Conservation (phyloP, 2,329 filamentous ascomycete species). For the Aspergillus carbonarius region DNA sequence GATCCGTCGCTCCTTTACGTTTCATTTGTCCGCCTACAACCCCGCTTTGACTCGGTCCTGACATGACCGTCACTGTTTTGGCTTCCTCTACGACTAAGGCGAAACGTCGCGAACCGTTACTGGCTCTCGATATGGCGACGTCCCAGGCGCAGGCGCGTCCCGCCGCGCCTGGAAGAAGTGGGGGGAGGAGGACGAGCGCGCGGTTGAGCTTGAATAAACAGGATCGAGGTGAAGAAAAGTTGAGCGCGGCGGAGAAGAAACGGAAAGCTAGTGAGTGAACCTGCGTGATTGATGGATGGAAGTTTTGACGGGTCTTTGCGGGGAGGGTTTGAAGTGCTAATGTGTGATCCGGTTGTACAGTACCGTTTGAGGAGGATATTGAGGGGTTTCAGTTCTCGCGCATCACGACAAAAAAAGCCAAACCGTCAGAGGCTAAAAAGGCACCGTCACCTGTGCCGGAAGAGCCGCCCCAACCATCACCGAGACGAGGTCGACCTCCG, state of each 20-base stretch:
- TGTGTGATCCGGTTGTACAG: slow-evolving; percentile 26
- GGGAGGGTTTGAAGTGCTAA: slow-evolving; percentile 6
- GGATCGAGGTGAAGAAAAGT: slow-evolving; percentile 25
- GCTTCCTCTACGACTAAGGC: slow-evolving; percentile 34
- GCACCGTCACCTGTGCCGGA: slow-evolving; percentile 40
- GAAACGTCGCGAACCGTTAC: slow-evolving; percentile 39
- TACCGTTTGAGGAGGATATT: slow-evolving; percentile 67
- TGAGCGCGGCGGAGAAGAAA: slow-evolving; percentile 35
- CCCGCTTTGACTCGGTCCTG: slow-evolving; percentile 20
- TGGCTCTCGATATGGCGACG: slow-evolving; percentile 38
- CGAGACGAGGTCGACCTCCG: slow-evolving; percentile 40
- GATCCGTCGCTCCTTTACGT: neutral
- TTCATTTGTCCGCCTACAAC: neutral
- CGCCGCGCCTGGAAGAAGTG: slow-evolving; percentile 25
- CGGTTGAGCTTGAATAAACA: slow-evolving; percentile 40
- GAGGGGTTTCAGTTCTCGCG: slow-evolving; percentile 76
- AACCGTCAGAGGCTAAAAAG: slow-evolving; percentile 39
- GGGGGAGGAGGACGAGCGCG: slow-evolving; percentile 30
- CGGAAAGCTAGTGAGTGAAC: slow-evolving; percentile 45
- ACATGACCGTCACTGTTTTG: slow-evolving; percentile 42
- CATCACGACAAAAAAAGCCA: slow-evolving; percentile 64
- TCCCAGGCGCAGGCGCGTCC: slow-evolving; percentile 39
- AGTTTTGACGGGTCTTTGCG: neutral
- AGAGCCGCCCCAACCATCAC: slow-evolving; percentile 33
- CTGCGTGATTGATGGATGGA: neutral